phyloP scores from a whole-genome alignment of 225 moss, liverwort and hornwort genomes.

The Sphagnum tenellum region DNA sequence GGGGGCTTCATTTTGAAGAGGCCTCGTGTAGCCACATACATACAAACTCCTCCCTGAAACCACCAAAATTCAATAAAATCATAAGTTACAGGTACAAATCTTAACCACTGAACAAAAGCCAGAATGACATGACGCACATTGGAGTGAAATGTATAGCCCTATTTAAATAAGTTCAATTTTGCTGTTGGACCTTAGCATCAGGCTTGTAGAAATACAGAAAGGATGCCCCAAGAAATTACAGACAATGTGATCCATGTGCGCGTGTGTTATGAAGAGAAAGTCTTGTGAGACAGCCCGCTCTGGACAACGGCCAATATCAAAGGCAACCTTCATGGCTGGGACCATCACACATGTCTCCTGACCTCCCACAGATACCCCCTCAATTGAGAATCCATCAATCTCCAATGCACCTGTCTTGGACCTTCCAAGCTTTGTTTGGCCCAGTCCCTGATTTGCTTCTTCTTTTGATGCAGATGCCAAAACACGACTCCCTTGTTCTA shows the following conservation, averaged over 20 bases:
- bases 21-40: conserved; percentile 89
- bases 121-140: not conserved
- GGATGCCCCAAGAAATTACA: conserved; percentile 8
- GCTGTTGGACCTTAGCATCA: too few species aligned
- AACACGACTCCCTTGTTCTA: too few species aligned
- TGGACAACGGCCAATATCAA: conserved; percentile 93
- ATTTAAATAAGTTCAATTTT: too few species aligned
- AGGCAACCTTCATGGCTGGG: conserved; percentile 75
- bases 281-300: conserved; percentile 81
- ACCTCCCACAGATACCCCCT: conserved; percentile 94
- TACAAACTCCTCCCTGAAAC: conserved; percentile 76
- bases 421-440: conserved; percentile 49
- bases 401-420: conserved; percentile 46
- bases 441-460: conserved; percentile 32
- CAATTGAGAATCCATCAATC: conserved; percentile 76
- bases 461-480: conserved; percentile 5
- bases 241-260: conserved; percentile 98
- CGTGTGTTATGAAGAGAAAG: conserved; percentile 80
- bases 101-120: not conserved
- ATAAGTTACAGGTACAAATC: not conserved
- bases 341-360: conserved; percentile 97
- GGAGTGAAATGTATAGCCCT: not conserved
- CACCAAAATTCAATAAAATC: not conserved
- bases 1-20: conserved; percentile 72
- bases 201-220: too few species aligned